Conservation (phyloP, 202 grass and related monocot genomes). For the Saccharum hybrid region DNA sequence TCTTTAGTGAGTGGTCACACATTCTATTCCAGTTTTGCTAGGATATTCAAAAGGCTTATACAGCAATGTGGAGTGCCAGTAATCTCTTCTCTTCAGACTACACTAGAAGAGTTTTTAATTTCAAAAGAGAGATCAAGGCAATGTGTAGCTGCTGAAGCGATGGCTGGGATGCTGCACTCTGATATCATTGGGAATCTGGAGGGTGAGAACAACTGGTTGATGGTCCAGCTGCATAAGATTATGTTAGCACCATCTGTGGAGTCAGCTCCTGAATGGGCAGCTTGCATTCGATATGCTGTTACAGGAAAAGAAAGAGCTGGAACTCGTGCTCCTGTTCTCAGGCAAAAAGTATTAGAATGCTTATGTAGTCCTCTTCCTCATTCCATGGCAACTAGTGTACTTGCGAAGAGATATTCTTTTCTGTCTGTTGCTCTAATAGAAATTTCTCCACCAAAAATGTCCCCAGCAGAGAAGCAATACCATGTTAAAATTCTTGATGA, state of each 20-base stretch:
- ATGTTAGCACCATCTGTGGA: conserved; percentile 87
- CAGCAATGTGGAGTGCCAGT: conserved; percentile 85
- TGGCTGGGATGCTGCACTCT: conserved; percentile 94
- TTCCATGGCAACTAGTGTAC: conserved; percentile 69
- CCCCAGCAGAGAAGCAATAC: conserved; percentile 61
- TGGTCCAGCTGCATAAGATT: conserved; percentile 75
- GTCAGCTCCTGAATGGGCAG: conserved; percentile 92
- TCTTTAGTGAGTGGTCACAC: conserved; percentile 64
- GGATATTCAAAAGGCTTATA: conserved; percentile 94
- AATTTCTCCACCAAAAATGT: conserved; percentile 87
- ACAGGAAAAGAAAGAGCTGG: conserved; percentile 91
- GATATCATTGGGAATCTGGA: conserved; percentile 69
- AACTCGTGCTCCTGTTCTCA: conserved; percentile 72
- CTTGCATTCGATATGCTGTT: conserved; percentile 92
- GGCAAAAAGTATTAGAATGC: conserved; percentile 82
- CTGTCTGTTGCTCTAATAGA: conserved; percentile 82
- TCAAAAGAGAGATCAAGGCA: conserved; percentile 97
- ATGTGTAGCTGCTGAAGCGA: conserved; percentile 94
- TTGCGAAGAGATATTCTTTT: conserved; percentile 97
- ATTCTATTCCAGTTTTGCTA: conserved; percentile 89
- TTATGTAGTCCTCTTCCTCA: conserved; percentile 68
- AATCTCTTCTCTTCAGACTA: conserved; percentile 61
- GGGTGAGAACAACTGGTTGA: conserved; percentile 68
- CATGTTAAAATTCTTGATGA: conserved; percentile 82
- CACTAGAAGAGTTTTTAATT: conserved; percentile 75